Evolutionary conservation across 2,329 filamentous ascomycete species (phyloP), one percentile per base, ranked within the genome.

Genomic region (Monilinia laxa): DNA sequence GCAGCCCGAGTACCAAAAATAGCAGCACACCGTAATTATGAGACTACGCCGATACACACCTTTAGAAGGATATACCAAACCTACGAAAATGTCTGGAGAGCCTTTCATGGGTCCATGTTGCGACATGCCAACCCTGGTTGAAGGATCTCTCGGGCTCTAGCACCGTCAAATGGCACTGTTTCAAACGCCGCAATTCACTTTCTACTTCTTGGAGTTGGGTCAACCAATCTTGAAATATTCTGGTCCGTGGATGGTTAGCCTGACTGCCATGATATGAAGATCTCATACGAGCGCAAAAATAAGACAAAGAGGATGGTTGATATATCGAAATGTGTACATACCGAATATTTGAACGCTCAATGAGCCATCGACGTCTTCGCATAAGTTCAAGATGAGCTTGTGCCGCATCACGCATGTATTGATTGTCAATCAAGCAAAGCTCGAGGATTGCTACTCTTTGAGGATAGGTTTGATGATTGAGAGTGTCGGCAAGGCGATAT

Each of bases 401-500:
- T 20, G n/a, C 31, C 4, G 9, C n/a, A 5, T 4, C 16, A 20
- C 53, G 14, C 16, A 20, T 55, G 31, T 38, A 55, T 31, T 16
- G 25, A 38, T 55, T 55, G 31, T 55, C 53, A 7, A 31, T 31
- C 28, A 55, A n/a, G 53, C 53, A 55, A 35, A 31, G 20, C 18
- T 55, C 28, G 28, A 55, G 25, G 28, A 55, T 11, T 4, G 5
- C 16, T 18, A 35, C 3, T 55, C 53, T 55, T 55, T n/a, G 53
- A 31, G 25, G 53, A 11, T 55, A 55, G 3, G 25, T 55, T 20
- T 10, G 53, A 1, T 31, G 53, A 14, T 55, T 55, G 28, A 55
- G 28, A 38, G 53, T 55, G 4, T 55, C 31, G 28, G 53, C 53
- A 6, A 55, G 31, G 53, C 53, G 53, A 38, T 55, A 55, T 38